Evolutionary conservation across 345 rosid species (phyloP).

Genomic region (Passiflora organensis): DNA sequence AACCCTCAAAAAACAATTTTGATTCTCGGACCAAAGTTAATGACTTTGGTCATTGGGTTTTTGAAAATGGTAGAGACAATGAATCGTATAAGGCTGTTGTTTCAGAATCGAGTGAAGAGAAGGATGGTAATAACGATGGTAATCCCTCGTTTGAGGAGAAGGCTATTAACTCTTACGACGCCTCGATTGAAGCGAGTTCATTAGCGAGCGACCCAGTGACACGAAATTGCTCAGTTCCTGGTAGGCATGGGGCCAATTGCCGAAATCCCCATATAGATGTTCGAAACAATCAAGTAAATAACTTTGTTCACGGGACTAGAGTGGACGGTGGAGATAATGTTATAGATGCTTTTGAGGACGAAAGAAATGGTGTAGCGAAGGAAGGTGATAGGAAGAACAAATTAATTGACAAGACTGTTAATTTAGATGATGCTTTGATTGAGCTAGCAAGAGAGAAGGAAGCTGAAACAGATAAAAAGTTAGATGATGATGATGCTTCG

Average conservation of each 20-base stretch:
- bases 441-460: constrained; percentile 3
- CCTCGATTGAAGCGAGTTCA: no score
- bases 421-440: not conserved
- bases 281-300: not conserved
- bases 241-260: no score
- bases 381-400: constrained; percentile 11
- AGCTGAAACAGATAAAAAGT: constrained; percentile 1
- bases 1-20: constrained; percentile 16
- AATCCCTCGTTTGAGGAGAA: not conserved
- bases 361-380: constrained; percentile 1
- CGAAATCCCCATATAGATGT: no score
- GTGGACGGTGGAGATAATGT: constrained; percentile 6
- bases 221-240: no score
- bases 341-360: constrained; percentile 9
- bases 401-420: not conserved
- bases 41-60: constrained; percentile 1
- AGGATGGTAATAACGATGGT: constrained; percentile 8
- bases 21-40: constrained; percentile 20
- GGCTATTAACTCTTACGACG: not conserved
- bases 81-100: constrained; percentile 11
- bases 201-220: no score
- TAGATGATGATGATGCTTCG: constrained; percentile 7
- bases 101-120: constrained; percentile 6
- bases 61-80: constrained; percentile 8
- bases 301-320: not conserved